A percentile compares a stretch with the other conserved stretches of the same genome.
Evolutionary conservation across 306 rosid genomes (phyloP).

Genomic region (Lupinus albus): DNA sequence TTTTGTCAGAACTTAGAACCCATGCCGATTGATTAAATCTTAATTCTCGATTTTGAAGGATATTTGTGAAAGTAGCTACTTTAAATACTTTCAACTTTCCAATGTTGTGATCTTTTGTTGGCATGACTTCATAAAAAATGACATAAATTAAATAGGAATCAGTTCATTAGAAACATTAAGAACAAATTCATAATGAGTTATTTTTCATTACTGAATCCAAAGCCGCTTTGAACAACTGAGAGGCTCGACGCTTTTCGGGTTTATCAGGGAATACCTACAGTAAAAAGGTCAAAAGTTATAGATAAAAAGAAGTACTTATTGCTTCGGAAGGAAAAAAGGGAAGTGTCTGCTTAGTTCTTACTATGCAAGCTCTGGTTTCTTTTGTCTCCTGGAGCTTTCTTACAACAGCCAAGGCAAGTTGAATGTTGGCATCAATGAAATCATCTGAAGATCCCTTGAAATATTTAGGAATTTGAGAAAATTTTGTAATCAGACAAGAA

Average conservation of each 20-base stretch:
- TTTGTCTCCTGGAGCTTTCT: constrained; percentile 76
- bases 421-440: constrained; percentile 94
- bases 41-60: not conserved
- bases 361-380: constrained; percentile 75
- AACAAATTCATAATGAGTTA: constrained; percentile 35
- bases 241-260: constrained; percentile 87
- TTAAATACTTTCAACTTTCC: constrained; percentile 4
- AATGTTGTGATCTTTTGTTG: constrained; percentile 23
- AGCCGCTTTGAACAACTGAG: constrained; percentile 77
- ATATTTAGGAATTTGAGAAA: constrained; percentile 83
- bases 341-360: constrained; percentile 69
- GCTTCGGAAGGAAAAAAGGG: constrained; percentile 32
- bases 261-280: constrained; percentile 92
- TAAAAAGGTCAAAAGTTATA: not conserved
- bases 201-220: constrained; percentile 71
- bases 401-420: constrained; percentile 84
- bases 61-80: not conserved
- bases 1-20: constrained; percentile 20
- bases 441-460: constrained; percentile 99
- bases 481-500: constrained; percentile 57
- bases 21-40: constrained; percentile 3
- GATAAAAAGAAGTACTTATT: constrained; percentile 20
- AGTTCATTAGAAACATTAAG: constrained; percentile 27
- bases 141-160: constrained; percentile 25
- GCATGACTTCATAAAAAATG: constrained; percentile 6